phyloP scores from a whole-genome alignment of 768 basidiomycete species.

The Austroboletus eburneus region DNA sequence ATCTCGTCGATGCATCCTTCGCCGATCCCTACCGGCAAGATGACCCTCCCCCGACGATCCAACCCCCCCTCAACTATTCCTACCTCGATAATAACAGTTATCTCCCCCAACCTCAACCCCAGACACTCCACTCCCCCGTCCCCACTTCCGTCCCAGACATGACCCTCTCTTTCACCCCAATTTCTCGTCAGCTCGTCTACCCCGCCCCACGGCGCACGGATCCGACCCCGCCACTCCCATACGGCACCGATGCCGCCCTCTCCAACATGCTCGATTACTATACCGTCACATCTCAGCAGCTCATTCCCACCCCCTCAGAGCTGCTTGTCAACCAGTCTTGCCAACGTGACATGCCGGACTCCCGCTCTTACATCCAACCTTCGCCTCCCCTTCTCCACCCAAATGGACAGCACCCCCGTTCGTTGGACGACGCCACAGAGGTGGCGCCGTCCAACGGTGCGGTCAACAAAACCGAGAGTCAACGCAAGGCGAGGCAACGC shows the following conservation, averaged over 20 bases:
- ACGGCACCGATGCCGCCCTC: neutral
- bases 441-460: neutral
- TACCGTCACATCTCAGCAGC: slow-evolving; percentile 27
- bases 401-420: slow-evolving; percentile 7
- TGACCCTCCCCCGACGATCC: slow-evolving; percentile 1
- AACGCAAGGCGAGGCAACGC: slow-evolving; percentile 56
- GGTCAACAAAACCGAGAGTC: slow-evolving; percentile 40
- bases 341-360: slow-evolving; percentile 4
- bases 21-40: neutral
- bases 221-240: neutral
- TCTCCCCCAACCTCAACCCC: too few relatives aligned
- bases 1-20: slow-evolving; percentile 10
- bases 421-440: slow-evolving; percentile 1
- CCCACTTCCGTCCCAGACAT: slow-evolving; percentile 5
- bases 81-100: slow-evolving; percentile 16
- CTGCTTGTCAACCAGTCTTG: slow-evolving; percentile 41
- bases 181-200: slow-evolving; percentile 14
- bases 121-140: slow-evolving; percentile 6
- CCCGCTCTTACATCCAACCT: slow-evolving; percentile 5
- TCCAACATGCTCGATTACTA: slow-evolving; percentile 20
- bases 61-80: slow-evolving; percentile 4
- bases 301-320: slow-evolving; percentile 65
- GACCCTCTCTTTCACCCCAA: slow-evolving; percentile 5
- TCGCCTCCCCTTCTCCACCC: slow-evolving; percentile 10
- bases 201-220: slow-evolving; percentile 3